Base-by-base conservation (phyloP, 169 alveolate genomes). In the Plasmodium sp. region DNA sequence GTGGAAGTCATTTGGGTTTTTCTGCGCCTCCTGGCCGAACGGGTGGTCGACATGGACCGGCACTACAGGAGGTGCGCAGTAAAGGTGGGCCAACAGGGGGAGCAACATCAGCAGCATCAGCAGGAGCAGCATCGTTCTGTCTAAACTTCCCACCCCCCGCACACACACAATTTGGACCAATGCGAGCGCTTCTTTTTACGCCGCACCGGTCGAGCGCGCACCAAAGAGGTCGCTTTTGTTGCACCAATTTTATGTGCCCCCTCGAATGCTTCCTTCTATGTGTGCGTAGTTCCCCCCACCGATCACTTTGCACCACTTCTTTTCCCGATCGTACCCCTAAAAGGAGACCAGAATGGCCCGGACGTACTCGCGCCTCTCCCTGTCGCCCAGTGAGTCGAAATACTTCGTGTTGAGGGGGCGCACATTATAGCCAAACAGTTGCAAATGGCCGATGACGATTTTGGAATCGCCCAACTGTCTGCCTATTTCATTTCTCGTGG, bases 361-460 rank as follows among this genome's bases (percentile, higher is more conserved):
- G 36, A 90, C 34, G 51, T 90, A 90, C 3, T 43, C 75, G 51
- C 31, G 33, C 54, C 45, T 90, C 27, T 51, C 51, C 41, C 33
- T n/a, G 16, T 80, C 51, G 36, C 33, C 41, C 22, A 90, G 14
- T n/a, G 85, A 5, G 74, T 79, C 83, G 74, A 90, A 90, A 74
- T 90, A 90, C 54, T 56, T 90, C 31, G 83, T 90, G 34, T 90
- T 90, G 39, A 90, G 72, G 71, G 54, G 56, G 45, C 84, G 71
- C 51, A 81, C 94, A 62, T 90, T 90, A 62, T 90, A 90, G 36
- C 94, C 94, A 90, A 41, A 90, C 77, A 90, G 72, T 48, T 72
- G 81, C 77, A 90, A 80, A 80, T 90, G 94, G 58, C 48, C 33
- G n/a, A 45, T 80, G 22, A 90, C 74, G 51, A 90, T 90, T 79